phyloP scores from a whole-genome alignment of 805 yeast genomes.

The Pichia manshurica region DNA sequence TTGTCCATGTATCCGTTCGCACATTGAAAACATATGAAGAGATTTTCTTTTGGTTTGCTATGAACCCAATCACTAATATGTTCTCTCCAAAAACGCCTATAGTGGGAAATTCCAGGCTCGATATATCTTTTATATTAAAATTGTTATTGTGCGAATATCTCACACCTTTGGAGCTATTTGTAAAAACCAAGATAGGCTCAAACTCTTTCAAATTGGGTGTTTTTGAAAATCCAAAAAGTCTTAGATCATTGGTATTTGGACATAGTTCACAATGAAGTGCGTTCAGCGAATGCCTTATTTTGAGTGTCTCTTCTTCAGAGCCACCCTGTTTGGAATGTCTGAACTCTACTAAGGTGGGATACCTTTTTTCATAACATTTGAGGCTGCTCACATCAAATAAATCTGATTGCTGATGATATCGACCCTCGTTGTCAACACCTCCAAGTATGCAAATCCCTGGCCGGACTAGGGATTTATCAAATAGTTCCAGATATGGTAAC shows the following conservation, averaged over 20 bases:
- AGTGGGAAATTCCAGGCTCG: conserved; percentile 38
- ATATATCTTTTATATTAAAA: conserved; percentile 4
- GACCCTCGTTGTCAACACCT: conserved; percentile 39
- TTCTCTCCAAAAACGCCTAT: conserved; percentile 65
- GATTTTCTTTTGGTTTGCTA: conserved; percentile 41
- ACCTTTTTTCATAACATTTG: not conserved
- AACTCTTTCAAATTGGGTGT: conserved; percentile 8
- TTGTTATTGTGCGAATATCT: conserved; percentile 5
- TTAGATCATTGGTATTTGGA: not conserved
- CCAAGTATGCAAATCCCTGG: conserved; percentile 50
- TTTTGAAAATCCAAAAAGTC: conserved; percentile 3
- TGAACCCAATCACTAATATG: conserved; percentile 54
- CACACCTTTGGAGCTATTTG: conserved; percentile 10
- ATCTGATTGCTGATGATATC: conserved; percentile 30
- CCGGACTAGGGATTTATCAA: conserved; percentile 33
- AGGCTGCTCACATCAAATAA: conserved; percentile 39
- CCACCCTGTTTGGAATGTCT: not conserved
- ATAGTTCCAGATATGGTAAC: conserved; percentile 34
- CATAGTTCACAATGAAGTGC: not conserved
- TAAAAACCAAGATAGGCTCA: conserved; percentile 25
- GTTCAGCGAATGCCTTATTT: conserved; percentile 4
- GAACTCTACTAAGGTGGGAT: not conserved
- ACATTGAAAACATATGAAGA: conserved; percentile 47
- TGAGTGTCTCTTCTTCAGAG: not conserved
- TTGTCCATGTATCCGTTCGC: conserved; percentile 58